A percentile compares a stretch with the other conserved stretches of the same genome.
phyloP scores from a whole-genome alignment of 495 filamentous ascomycete genomes.

The Chaetomium cochliodes region DNA sequence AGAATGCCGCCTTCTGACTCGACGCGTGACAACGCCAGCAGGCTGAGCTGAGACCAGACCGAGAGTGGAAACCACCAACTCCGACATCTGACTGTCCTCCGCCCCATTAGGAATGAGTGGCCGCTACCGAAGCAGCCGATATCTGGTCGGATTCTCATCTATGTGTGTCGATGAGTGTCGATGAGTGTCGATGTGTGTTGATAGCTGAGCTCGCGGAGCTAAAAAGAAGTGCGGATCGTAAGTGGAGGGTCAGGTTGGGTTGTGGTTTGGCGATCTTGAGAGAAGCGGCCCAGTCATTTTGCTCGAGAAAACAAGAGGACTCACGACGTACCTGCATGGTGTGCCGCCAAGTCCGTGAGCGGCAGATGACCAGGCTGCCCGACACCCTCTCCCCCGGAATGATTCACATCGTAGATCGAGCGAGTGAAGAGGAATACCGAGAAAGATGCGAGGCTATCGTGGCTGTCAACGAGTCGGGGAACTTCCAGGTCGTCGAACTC shows the following conservation, averaged over 20 bases:
- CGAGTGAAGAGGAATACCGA: slow-evolving; percentile 10
- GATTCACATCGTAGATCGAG: slow-evolving; percentile 18
- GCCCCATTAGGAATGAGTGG: slow-evolving; percentile 13
- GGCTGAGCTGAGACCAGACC: slow-evolving; percentile 24
- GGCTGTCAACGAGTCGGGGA: slow-evolving; percentile 17
- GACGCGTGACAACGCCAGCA: slow-evolving; percentile 21
- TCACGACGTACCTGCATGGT: slow-evolving; percentile 27
- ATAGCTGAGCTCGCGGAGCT: not conserved
- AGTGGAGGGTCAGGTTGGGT: not conserved
- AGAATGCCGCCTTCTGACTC: slow-evolving; percentile 14
- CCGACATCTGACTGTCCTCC: slow-evolving; percentile 14
- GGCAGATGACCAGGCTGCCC: slow-evolving; percentile 21
- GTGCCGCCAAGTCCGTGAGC: not conserved
- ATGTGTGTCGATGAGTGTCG: not conserved
- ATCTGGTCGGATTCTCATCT: not conserved
- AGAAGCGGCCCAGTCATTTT: slow-evolving; percentile 1
- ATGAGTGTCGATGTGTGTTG: not conserved
- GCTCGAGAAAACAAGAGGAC: not conserved
- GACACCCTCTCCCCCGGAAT: not conserved
- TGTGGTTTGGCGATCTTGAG: not conserved
- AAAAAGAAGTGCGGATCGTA: not conserved
- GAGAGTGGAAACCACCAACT: slow-evolving; percentile 6
- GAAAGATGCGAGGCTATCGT: not conserved
- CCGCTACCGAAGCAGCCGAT: slow-evolving; percentile 12
- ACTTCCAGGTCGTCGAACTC: not conserved